Percentiles rank a stretch among this genome's conserved stretches.
phyloP scores from a whole-genome alignment of 2,329 filamentous ascomycete species.

The Helotiales sp. region DNA sequence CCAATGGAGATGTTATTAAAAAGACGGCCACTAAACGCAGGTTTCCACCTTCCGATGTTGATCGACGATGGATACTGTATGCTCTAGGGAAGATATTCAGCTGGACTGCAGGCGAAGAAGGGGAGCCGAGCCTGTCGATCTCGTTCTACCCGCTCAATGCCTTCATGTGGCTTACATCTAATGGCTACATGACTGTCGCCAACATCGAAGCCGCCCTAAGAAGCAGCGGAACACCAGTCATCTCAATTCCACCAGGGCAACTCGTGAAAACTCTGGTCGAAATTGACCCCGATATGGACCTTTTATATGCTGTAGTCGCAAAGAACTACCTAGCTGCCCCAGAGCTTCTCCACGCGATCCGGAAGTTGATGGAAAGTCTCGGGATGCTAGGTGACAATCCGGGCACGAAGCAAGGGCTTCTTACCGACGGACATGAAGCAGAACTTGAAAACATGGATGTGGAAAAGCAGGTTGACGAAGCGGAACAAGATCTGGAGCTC shows the following conservation, averaged over 20 bases:
- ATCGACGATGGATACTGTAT: slow-evolving; percentile 68
- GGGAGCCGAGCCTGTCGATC: slow-evolving; percentile 42
- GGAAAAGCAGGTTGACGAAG: slow-evolving; percentile 53
- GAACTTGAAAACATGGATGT: slow-evolving; percentile 28
- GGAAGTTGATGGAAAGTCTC: slow-evolving; percentile 71
- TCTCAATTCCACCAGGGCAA: slow-evolving; percentile 59
- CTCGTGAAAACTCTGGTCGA: slow-evolving; percentile 66
- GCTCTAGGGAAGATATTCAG: slow-evolving; percentile 55
- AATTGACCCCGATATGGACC: slow-evolving; percentile 70
- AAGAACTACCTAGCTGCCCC: slow-evolving; percentile 67
- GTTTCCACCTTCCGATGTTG: slow-evolving; percentile 57
- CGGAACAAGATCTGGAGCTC: slow-evolving; percentile 68
- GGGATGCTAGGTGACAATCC: slow-evolving; percentile 51
- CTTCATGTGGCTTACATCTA: slow-evolving; percentile 63
- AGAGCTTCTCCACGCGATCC: slow-evolving; percentile 70
- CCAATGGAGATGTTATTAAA: slow-evolving; percentile 15
- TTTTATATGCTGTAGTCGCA: slow-evolving; percentile 69
- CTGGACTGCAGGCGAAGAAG: slow-evolving; percentile 27
- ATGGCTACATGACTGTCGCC: slow-evolving; percentile 63
- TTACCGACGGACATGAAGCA: slow-evolving; percentile 36
- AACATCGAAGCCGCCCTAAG: slow-evolving; percentile 64
- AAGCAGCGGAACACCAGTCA: slow-evolving; percentile 46
- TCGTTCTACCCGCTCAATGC: slow-evolving; percentile 54
- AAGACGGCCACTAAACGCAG: slow-evolving; percentile 44
- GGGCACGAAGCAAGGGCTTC: slow-evolving; percentile 33